Evolutionary conservation across 805 yeast species (phyloP).

Genomic region (Candida gorgasii): DNA sequence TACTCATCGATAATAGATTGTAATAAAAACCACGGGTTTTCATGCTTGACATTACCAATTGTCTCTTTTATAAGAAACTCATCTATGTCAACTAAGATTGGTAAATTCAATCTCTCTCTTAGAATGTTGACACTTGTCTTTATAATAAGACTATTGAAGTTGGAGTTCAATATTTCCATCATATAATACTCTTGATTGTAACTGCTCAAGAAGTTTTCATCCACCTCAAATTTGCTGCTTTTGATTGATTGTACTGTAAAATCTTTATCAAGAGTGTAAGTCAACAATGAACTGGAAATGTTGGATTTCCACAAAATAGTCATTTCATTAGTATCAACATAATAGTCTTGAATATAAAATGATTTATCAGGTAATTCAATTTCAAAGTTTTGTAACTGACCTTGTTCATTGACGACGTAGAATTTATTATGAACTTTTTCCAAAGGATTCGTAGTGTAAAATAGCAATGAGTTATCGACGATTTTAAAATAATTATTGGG

Average conservation of each 20-base stretch:
- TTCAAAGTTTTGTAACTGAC: slow-evolving; percentile 8
- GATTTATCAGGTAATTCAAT: slow-evolving; percentile 16
- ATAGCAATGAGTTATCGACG: background rate
- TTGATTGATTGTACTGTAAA: background rate
- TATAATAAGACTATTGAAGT: slow-evolving; percentile 50
- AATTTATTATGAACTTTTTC: slow-evolving; percentile 11
- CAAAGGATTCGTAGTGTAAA: slow-evolving; percentile 18
- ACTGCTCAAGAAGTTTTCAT: slow-evolving; percentile 25
- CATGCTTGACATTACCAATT: slow-evolving; percentile 20
- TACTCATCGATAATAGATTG: slow-evolving; percentile 74
- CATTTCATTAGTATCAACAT: slow-evolving; percentile 8
- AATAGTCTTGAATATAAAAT: slow-evolving; percentile 51
- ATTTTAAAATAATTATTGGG: slow-evolving; percentile 6
- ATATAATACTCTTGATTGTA: slow-evolving; percentile 41
- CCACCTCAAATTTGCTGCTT: slow-evolving; percentile 5
- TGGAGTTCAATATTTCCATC: slow-evolving; percentile 43
- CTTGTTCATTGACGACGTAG: slow-evolving; percentile 5
- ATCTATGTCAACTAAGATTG: background rate
- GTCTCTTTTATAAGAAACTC: slow-evolving; percentile 26
- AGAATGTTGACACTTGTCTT: slow-evolving; percentile 55
- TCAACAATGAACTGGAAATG: slow-evolving; percentile 48
- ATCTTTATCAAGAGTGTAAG: slow-evolving; percentile 13
- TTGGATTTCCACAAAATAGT: slow-evolving; percentile 64
- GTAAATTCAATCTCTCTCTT: slow-evolving; percentile 34
- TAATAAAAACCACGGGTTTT: slow-evolving; percentile 66